Evolutionary conservation across 1,284 basidiomycete genomes (phyloP).

Genomic region (Austroboletus niveus): DNA sequence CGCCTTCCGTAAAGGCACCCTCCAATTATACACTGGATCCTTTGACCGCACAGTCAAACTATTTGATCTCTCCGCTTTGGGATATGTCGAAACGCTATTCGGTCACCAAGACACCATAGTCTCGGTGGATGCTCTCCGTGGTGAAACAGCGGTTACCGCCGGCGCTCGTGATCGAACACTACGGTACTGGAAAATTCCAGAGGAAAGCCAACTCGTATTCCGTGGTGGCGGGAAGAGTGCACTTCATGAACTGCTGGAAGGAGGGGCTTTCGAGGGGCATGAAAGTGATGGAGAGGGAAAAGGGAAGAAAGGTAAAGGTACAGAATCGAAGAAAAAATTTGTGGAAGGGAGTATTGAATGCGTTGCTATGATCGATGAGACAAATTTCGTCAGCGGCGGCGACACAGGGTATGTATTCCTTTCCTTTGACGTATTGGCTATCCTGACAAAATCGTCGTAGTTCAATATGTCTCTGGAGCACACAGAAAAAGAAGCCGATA

Average conservation of each 20-base stretch:
- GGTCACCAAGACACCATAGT: conserved; percentile 93
- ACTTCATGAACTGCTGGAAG: conserved; percentile 78
- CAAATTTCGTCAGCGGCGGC: conserved; percentile 89
- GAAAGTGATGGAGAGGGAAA: conserved; percentile 50
- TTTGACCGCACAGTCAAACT: conserved; percentile 92
- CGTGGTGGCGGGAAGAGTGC: conserved; percentile 85
- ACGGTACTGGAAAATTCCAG: conserved; percentile 95
- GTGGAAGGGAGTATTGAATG: conserved; percentile 92
- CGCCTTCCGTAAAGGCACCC: conserved; percentile 79
- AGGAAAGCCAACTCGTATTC: conserved; percentile 95
- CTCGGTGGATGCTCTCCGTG: conserved; percentile 75
- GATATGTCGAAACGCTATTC: conserved; percentile 95
- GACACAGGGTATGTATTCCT: conserved; percentile 79
- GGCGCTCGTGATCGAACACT: conserved; percentile 91
- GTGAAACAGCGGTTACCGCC: conserved; percentile 83
- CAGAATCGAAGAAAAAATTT: conserved; percentile 51
- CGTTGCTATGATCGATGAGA: conserved; percentile 93
- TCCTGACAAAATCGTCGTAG: conserved; percentile 38
- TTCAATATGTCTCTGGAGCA: conserved; percentile 89
- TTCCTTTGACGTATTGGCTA: conserved; percentile 10
- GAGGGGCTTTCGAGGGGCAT: conserved; percentile 50
- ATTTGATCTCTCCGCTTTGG: conserved; percentile 67
- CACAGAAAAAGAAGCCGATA: conserved; percentile 94
- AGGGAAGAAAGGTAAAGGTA: conserved; percentile 38
- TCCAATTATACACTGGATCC: conserved; percentile 86